Conservation (phyloP, 345 rosid species). For the Hibiscus tridactylites region DNA sequence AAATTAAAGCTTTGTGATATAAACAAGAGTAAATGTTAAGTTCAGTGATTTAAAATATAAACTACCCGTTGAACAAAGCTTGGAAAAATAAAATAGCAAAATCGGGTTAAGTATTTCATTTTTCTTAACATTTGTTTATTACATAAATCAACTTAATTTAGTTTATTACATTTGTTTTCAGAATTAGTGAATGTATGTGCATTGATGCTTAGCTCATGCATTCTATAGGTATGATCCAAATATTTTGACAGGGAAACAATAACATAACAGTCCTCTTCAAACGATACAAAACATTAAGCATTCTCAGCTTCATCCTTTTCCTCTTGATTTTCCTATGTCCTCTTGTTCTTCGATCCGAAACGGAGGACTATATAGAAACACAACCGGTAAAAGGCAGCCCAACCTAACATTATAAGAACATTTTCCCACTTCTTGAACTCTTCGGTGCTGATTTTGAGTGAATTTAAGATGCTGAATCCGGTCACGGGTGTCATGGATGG, state of each 20-base stretch:
- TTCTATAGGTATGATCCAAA: not conserved
- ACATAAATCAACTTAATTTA: not conserved
- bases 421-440: constrained; percentile 40
- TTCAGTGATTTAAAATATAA: no score
- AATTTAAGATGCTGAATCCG: constrained; percentile 27
- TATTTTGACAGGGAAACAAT: not conserved
- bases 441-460: constrained; percentile 21
- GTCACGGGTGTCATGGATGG: not conserved
- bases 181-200: not conserved
- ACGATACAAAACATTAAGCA: not conserved
- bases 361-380: constrained; percentile 49
- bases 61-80: no score
- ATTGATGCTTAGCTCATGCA: not conserved
- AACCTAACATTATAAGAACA: constrained; percentile 42
- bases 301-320: not conserved
- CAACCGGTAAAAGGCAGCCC: constrained; percentile 54
- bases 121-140: not conserved
- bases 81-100: not conserved
- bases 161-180: not conserved
- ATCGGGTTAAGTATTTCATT: not conserved
- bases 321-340: constrained; percentile 25
- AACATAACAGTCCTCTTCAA: not conserved
- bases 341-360: constrained; percentile 51
- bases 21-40: no score
- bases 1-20: no score